These are phyloP conservation scores for Penicillium flavigenum DNA, from an alignment of 495 filamentous ascomycete genomes.

Conservation along the genomic window DNA sequence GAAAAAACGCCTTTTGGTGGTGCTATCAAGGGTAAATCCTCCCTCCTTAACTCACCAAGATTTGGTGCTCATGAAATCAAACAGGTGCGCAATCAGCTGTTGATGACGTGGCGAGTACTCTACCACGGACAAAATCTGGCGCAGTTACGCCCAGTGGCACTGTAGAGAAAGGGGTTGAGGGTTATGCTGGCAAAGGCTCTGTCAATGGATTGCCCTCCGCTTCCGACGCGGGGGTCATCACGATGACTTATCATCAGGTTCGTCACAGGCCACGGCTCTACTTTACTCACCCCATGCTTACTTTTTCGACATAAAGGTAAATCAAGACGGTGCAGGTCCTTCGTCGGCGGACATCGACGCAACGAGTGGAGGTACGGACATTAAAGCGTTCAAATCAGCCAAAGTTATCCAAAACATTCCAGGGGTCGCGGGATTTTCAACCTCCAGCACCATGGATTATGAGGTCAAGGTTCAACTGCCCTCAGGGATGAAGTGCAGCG, in stretches of 20 bases:
- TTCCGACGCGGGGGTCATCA: conserved; percentile 51
- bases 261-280: neutral
- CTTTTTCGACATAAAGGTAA: conserved; percentile 25
- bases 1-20: conserved; percentile 14
- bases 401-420: conserved; percentile 59
- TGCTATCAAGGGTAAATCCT: conserved; percentile 11
- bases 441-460: conserved; percentile 17
- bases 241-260: conserved; percentile 38
- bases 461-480: conserved; percentile 57
- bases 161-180: conserved; percentile 43
- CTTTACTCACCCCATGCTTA: neutral
- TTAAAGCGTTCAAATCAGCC: conserved; percentile 52
- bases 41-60: neutral
- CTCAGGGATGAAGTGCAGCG: conserved; percentile 59
- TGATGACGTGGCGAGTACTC: conserved; percentile 13
- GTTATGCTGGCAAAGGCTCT: conserved; percentile 42
- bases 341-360: conserved; percentile 36
- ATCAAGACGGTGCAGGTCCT: conserved; percentile 42
- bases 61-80: neutral
- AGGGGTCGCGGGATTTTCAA: conserved; percentile 30
- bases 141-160: conserved; percentile 30
- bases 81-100: conserved; percentile 14
- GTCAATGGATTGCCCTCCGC: conserved; percentile 50
- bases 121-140: conserved; percentile 10
- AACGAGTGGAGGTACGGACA: conserved; percentile 56